Evolutionary conservation across 2,329 filamentous ascomycete genomes (phyloP).

Genomic region (Xylariaceae sp.): DNA sequence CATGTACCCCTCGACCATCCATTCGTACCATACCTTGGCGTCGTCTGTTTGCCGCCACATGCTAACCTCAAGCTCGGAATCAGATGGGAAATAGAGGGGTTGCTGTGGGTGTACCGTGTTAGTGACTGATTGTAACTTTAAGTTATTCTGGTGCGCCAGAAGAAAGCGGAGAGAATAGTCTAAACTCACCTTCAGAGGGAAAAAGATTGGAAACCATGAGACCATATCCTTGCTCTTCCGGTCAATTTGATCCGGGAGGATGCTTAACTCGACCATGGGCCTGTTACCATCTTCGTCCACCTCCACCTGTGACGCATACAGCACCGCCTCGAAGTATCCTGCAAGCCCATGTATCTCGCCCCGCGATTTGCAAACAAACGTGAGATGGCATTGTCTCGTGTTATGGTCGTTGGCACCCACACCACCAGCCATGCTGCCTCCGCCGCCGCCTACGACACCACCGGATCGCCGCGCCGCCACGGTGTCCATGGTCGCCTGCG

Average conservation of each 20-base stretch:
- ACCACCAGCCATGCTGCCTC: constrained; percentile 75
- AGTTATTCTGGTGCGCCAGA: background rate
- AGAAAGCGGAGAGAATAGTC: background rate
- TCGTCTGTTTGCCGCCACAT: constrained; percentile 98
- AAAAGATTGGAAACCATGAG: constrained; percentile 99
- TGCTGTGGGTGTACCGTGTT: constrained; percentile 57
- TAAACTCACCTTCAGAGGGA: constrained; percentile 82
- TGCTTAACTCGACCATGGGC: constrained; percentile 82
- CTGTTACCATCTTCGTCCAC: constrained; percentile 45
- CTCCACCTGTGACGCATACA: constrained; percentile 65
- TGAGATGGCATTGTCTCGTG: constrained; percentile 76
- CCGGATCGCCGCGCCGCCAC: constrained; percentile 65
- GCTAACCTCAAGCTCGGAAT: constrained; percentile 84
- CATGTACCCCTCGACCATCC: constrained; percentile 86
- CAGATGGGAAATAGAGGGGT: constrained; percentile 84
- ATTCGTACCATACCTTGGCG: constrained; percentile 97
- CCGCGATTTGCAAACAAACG: constrained; percentile 78
- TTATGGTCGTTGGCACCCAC: constrained; percentile 93
- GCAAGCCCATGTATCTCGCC: constrained; percentile 90
- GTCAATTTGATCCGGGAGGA: constrained; percentile 89
- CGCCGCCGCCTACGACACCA: constrained; percentile 70
- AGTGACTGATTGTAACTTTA: background rate
- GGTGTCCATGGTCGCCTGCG: constrained; percentile 61
- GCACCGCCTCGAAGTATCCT: constrained; percentile 95
- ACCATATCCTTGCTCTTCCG: constrained; percentile 97